Evolutionary conservation across 352 stramenopile genomes (phyloP).

Genomic region (Phytophthora ohioensis): DNA sequence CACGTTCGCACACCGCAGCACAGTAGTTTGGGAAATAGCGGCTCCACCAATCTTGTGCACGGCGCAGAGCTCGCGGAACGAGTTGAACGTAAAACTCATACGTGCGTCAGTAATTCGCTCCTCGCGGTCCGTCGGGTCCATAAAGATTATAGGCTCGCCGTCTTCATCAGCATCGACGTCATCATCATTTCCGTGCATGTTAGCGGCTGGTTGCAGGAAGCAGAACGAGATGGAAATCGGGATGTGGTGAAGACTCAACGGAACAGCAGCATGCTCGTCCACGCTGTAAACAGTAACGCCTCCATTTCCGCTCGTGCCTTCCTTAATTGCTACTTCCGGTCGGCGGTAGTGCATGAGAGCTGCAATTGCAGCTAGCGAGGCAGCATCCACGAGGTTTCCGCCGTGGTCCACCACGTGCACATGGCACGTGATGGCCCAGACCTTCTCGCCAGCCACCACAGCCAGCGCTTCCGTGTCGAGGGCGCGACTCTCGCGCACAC

Average conservation of each 20-base stretch:
- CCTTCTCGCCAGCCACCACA: constrained; percentile 93
- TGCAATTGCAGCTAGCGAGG: constrained; percentile 93
- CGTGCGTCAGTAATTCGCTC: constrained; percentile 89
- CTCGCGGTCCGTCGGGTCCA: constrained; percentile 91
- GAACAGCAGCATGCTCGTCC: constrained; percentile 91
- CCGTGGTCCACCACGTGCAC: constrained; percentile 94
- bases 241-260: constrained; percentile 95
- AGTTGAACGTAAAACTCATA: constrained; percentile 93
- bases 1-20: constrained; percentile 82
- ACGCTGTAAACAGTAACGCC: constrained; percentile 80
- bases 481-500: constrained; percentile 91
- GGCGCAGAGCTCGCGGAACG: constrained; percentile 91
- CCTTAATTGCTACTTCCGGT: constrained; percentile 85
- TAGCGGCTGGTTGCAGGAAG: constrained; percentile 60
- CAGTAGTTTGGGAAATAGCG: constrained; percentile 64
- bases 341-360: constrained; percentile 94
- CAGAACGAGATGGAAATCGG: constrained; percentile 96
- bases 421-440: constrained; percentile 93
- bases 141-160: constrained; percentile 71
- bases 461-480: constrained; percentile 96
- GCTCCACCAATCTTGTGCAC: constrained; percentile 92
- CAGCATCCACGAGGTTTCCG: constrained; percentile 93
- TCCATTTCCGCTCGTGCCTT: constrained; percentile 24
- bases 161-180: constrained; percentile 43
- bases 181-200: constrained; percentile 20